Conservation (phyloP, 2,329 filamentous ascomycete species). For the Talaromyces sp. region DNA sequence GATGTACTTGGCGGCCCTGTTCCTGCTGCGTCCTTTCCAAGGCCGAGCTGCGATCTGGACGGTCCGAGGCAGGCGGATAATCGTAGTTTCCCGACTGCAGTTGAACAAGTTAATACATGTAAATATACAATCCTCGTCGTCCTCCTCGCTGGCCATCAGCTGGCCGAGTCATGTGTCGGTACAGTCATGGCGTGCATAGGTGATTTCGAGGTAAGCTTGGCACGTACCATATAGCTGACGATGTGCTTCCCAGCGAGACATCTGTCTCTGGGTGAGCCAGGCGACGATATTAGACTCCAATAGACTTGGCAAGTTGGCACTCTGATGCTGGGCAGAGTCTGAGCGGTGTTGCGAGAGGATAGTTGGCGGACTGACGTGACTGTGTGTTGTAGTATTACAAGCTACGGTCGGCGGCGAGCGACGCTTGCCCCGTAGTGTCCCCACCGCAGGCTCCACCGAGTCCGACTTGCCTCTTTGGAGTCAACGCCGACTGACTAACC, state of each 20-base stretch:
- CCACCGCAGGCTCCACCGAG: background rate
- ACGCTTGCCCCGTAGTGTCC: background rate
- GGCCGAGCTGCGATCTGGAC: constrained; percentile 19
- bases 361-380: background rate
- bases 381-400: background rate
- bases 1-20: constrained; percentile 12
- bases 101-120: constrained; percentile 16
- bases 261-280: background rate
- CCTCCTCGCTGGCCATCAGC: background rate
- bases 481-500: background rate
- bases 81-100: constrained; percentile 40
- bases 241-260: background rate
- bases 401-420: background rate
- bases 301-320: background rate
- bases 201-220: background rate
- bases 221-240: background rate
- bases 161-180: background rate
- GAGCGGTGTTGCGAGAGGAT: background rate
- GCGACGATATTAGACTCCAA: background rate
- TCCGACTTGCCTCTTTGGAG: too few relatives aligned
- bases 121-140: background rate
- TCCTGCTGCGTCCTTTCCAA: constrained; percentile 19
- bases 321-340: background rate
- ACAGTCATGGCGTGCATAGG: background rate
- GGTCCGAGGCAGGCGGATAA: constrained; percentile 34